These are phyloP conservation scores for Pisolithus marmoratus DNA, from an alignment of 768 basidiomycete species.

Conservation along the genomic window DNA sequence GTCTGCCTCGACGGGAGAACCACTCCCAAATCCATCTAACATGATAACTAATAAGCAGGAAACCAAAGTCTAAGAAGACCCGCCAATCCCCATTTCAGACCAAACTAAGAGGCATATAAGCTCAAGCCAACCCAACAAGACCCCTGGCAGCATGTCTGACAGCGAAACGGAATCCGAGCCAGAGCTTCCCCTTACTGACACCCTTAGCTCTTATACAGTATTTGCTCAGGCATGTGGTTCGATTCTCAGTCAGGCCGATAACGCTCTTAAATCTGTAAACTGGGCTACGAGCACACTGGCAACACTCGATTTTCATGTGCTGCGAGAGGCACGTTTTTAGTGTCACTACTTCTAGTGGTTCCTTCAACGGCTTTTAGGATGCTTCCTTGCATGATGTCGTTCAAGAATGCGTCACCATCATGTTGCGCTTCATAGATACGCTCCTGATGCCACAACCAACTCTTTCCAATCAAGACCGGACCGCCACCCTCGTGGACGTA, in stretches of 20 bases:
- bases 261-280: slow-evolving; percentile 10
- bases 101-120: background rate
- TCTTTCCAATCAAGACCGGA: slow-evolving; percentile 1
- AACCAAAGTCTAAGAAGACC: no score
- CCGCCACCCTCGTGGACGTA: slow-evolving; percentile 8
- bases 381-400: slow-evolving; percentile 28
- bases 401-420: slow-evolving; percentile 26
- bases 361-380: slow-evolving; percentile 23
- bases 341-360: background rate
- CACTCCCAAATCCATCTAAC: no score
- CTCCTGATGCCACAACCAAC: slow-evolving; percentile 10
- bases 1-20: no score
- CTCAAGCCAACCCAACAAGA: background rate
- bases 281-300: slow-evolving; percentile 20
- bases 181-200: slow-evolving; percentile 6
- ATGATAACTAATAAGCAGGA: no score
- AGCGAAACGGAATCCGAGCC: slow-evolving; percentile 55
- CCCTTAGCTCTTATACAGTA: slow-evolving; percentile 11
- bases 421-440: slow-evolving; percentile 28
- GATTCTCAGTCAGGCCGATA: background rate
- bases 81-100: no score
- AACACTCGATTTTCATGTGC: slow-evolving; percentile 23
- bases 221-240: slow-evolving; percentile 16
- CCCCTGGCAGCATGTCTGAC: slow-evolving; percentile 25
- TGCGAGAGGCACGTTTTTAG: slow-evolving; percentile 21